Evolutionary conservation across 2,329 filamentous ascomycete species (phyloP), one percentile per base, ranked within the genome.

Genomic region (Aspergillus fischeri): DNA sequence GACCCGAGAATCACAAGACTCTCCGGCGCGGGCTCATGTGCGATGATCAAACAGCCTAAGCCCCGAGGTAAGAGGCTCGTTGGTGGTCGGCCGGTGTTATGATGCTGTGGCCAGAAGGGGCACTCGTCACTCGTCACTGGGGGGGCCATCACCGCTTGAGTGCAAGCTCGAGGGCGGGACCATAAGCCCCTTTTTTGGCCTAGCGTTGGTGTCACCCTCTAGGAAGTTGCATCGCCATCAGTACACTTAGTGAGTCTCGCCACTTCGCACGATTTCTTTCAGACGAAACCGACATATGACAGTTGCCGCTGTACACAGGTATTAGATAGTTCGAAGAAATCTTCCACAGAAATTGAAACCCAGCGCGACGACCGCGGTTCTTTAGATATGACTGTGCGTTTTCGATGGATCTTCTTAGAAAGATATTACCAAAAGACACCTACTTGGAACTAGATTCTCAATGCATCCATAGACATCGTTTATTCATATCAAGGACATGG

Each of bases 401-500:
- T 35, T 6, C 14, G 32, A 38, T 35, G 32, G 5, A 35, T 17
- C 11, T 17, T 38, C 32, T 17, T 17, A 38, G 14, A 17, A 38
- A 7, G 7, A 38, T n/a, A 38, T 7, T 38, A 38, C 14, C 14
- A 38, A 35, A 35, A 35, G 32, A 1, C 14, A 35, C 4, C 21
- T 28, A 28, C 27, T 50, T 3, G 48, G 14, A 28, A n/a, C 21
- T 24, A 17, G 51, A 58, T 57, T 59, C 54, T 55, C 60, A 42
- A 58, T 50, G 47, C 20, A 51, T 59, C 56, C 56, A 61, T 45
- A 24, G 24, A 52, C 38, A 60, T 62, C 58, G 59, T 64, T 57
- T 48, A 55, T 60, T 64, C 61, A 56, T 65, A 57, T 61, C 61
- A 58, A 11, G 51, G 17, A 45, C 17, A 52, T 24, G 62, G 53